Conservation (phyloP, 2,329 filamentous ascomycete genomes). For the Arthrobotrys musiformis region DNA sequence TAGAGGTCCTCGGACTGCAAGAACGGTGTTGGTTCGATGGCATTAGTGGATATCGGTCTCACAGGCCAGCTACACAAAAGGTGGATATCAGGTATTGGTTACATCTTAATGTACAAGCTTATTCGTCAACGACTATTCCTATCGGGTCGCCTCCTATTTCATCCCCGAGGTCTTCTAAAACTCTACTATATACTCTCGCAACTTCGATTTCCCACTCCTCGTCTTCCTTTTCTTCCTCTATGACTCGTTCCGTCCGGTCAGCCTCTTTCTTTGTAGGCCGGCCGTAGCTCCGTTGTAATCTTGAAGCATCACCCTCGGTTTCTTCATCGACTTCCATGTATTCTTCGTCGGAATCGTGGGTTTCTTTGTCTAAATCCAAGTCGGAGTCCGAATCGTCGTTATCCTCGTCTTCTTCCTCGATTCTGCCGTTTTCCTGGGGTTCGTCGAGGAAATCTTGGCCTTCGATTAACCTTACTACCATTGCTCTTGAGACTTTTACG, state of each 20-base stretch:
- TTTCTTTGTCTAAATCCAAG: conserved; percentile 20
- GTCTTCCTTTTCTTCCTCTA: conserved; percentile 52
- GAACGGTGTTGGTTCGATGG: no score
- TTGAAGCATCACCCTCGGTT: conserved; percentile 25
- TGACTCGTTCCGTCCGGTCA: conserved; percentile 32
- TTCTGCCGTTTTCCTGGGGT: not conserved
- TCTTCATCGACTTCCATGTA: conserved; percentile 49
- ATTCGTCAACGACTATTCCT: conserved; percentile 41
- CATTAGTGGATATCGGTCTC: not conserved
- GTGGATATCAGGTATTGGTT: not conserved
- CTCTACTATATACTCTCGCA: conserved; percentile 48
- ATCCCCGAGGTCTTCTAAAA: conserved; percentile 44
- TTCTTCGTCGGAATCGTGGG: not conserved
- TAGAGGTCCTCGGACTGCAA: not conserved
- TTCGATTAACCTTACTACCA: conserved; percentile 54
- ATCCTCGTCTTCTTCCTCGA: not conserved
- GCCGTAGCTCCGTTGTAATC: conserved; percentile 30
- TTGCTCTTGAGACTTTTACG: conserved; percentile 47
- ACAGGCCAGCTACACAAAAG: not conserved
- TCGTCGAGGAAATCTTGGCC: conserved; percentile 32
- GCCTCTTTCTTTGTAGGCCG: conserved; percentile 34
- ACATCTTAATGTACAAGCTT: not conserved
- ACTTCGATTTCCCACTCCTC: conserved; percentile 54
- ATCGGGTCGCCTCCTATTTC: conserved; percentile 46
- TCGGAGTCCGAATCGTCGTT: conserved; percentile 25